A percentile compares a stretch with the other conserved stretches of the same genome.
phyloP scores from a whole-genome alignment of 495 filamentous ascomycete species.

The Bacidia rubella region DNA sequence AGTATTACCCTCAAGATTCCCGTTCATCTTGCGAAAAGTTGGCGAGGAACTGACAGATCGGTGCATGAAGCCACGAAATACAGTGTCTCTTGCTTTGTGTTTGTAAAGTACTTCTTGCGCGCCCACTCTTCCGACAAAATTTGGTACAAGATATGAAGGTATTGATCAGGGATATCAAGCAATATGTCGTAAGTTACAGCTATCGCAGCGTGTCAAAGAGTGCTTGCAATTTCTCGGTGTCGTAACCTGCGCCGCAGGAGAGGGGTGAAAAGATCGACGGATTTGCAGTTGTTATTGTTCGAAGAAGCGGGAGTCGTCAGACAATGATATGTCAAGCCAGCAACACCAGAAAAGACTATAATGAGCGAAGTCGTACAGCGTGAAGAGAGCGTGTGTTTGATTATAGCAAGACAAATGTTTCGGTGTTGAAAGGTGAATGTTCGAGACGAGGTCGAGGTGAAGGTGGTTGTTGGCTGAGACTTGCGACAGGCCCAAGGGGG shows the following conservation, averaged over 20 bases:
- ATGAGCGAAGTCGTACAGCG: not conserved
- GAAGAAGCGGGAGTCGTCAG: conserved; percentile 1
- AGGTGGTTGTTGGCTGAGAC: not conserved
- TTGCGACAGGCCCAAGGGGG: not conserved
- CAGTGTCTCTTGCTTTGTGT: not conserved
- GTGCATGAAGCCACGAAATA: conserved; percentile 12
- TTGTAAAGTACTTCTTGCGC: not conserved
- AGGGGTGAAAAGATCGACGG: not conserved
- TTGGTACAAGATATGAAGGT: not conserved
- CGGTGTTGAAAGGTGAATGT: not conserved
- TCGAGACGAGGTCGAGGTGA: not conserved
- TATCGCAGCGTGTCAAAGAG: not conserved
- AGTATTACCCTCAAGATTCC: conserved; percentile 29
- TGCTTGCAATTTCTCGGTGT: not conserved
- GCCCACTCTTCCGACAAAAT: not conserved
- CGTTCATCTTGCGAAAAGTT: conserved; percentile 73
- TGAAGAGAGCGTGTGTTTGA: not conserved
- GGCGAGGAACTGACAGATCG: conserved; percentile 37
- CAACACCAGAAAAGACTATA: not conserved
- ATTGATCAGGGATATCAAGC: not conserved
- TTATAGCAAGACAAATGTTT: not conserved
- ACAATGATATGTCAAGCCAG: no score
- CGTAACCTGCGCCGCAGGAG: not conserved
- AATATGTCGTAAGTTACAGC: not conserved
- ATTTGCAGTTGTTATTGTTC: not conserved